phyloP scores from a whole-genome alignment of 2,329 filamentous ascomycete species.

The Arthrinium puccinioides region DNA sequence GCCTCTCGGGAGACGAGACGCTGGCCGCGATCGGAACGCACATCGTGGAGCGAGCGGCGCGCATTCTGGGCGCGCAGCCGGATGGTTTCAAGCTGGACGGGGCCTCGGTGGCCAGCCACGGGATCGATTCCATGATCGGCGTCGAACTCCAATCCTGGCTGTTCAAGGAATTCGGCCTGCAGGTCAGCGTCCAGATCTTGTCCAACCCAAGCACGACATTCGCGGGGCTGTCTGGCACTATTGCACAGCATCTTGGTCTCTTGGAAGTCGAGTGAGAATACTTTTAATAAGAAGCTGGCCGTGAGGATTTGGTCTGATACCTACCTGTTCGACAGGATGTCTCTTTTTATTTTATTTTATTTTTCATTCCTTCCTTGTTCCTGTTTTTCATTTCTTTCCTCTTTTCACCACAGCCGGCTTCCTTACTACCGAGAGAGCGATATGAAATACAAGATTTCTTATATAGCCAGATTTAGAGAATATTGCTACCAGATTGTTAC shows the following conservation, averaged over 20 bases:
- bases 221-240: not conserved
- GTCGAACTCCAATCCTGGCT: conserved; percentile 4
- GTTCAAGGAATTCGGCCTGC: conserved; percentile 6
- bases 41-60: conserved; percentile 3
- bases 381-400: no score
- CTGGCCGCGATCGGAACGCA: not conserved
- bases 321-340: no score
- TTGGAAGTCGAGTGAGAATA: no score
- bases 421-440: no score
- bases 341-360: no score
- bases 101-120: conserved; percentile 2
- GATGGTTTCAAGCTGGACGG: conserved; percentile 6
- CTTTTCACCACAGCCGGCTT: no score
- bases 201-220: conserved; percentile 5
- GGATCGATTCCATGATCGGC: conserved; percentile 5
- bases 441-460: no score
- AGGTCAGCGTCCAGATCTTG: conserved; percentile 1
- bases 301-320: no score
- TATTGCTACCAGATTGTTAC: no score
- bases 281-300: no score
- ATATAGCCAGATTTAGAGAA: no score
- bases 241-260: not conserved
- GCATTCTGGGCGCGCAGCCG: conserved; percentile 3
- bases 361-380: no score
- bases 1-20: conserved; percentile 1